Evolutionary conservation across 2,329 filamentous ascomycete genomes (phyloP).

Genomic region (Ophiostoma quercus): DNA sequence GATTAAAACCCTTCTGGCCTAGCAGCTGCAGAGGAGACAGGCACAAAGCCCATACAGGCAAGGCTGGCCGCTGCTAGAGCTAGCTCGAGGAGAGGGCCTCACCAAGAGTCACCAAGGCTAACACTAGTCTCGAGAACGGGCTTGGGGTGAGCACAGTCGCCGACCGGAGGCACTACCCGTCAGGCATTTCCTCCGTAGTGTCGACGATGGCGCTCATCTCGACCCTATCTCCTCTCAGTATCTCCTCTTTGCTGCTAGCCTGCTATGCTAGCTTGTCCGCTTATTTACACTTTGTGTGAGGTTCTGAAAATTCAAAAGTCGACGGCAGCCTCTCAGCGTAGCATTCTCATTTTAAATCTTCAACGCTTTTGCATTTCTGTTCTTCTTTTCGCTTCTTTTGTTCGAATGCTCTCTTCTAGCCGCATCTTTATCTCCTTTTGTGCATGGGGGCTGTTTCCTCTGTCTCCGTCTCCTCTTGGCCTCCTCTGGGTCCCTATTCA

Average conservation of each 20-base stretch:
- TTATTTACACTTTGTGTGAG: too few relatives aligned
- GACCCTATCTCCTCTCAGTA: not conserved
- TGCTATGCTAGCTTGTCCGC: not conserved
- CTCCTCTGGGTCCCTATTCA: not conserved
- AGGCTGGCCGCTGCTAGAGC: not conserved
- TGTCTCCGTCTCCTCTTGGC: not conserved
- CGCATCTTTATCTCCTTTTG: not conserved
- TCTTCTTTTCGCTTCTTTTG: not conserved
- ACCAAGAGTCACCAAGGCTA: too few relatives aligned
- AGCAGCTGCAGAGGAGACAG: not conserved
- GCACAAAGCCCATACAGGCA: not conserved
- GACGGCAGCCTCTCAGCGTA: not conserved
- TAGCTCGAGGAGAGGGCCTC: not conserved
- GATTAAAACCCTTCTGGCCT: not conserved
- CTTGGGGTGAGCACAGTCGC: not conserved
- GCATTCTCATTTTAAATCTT: not conserved
- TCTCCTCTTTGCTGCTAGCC: not conserved
- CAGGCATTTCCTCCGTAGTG: constrained; percentile 3
- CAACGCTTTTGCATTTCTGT: not conserved
- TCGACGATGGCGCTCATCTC: not conserved
- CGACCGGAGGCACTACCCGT: constrained; percentile 4
- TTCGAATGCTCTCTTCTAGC: not conserved
- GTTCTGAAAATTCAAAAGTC: not conserved
- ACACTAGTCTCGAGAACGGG: not conserved
- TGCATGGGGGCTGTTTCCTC: not conserved